Percentiles rank a stretch among this genome's conserved stretches.
Conservation (phyloP, 2,329 filamentous ascomycete species). For the Fusarium heterosporum region DNA sequence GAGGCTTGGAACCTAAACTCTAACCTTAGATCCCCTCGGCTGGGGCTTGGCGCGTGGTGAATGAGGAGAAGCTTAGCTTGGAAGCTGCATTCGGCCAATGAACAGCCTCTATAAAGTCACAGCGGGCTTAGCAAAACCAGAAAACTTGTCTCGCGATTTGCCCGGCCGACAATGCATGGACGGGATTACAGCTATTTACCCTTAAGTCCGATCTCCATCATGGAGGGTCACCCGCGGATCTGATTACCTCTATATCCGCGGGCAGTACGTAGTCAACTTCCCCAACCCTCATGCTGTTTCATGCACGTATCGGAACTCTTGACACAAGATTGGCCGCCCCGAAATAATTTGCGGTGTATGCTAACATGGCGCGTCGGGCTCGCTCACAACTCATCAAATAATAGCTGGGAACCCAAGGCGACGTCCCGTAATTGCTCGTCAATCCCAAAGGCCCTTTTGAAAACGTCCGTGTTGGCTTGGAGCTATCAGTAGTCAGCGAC, state of each 20-base stretch:
- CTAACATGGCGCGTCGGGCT: not conserved
- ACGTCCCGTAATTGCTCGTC: not conserved
- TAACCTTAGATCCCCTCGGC: constrained; percentile 15
- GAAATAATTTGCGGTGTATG: too few relatives aligned
- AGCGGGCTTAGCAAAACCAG: constrained; percentile 13
- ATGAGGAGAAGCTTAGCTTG: not conserved
- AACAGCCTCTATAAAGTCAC: not conserved
- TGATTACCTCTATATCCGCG: constrained; percentile 9
- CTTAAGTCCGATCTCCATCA: constrained; percentile 17
- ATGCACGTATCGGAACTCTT: not conserved
- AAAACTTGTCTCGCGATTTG: constrained; percentile 8
- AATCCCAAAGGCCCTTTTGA: not conserved
- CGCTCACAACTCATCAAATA: not conserved
- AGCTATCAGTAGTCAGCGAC: not conserved
- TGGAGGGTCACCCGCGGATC: not conserved
- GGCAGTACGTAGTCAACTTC: not conserved
- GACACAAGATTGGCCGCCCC: not conserved
- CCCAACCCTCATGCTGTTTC: not conserved
- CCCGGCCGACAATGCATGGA: not conserved
- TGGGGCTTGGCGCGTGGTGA: constrained; percentile 17
- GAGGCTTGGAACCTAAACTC: constrained; percentile 22
- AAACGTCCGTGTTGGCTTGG: not conserved
- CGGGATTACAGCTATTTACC: constrained; percentile 11
- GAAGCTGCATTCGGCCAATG: constrained; percentile 4
- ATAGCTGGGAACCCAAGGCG: not conserved